A percentile compares a stretch with the other conserved stretches of the same genome.
Conservation (phyloP, 208 protist species). For the Leishmania arabica region DNA sequence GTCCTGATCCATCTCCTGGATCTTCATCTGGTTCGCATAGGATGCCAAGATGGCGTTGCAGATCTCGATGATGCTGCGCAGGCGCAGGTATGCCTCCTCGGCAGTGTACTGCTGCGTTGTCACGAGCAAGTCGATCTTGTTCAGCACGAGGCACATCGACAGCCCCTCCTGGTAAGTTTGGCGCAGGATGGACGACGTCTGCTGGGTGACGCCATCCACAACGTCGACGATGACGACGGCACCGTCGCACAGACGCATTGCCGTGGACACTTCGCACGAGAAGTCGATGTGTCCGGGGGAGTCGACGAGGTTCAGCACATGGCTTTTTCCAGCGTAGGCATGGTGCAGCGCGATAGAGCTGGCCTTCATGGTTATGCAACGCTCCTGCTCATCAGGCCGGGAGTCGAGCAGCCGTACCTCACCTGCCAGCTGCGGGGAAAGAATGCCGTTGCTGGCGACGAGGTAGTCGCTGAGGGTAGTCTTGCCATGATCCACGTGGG, state of each 20-base stretch:
- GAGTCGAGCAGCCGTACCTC: slow-evolving; percentile 98
- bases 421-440: slow-evolving; percentile 96
- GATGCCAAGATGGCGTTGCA: slow-evolving; percentile 89
- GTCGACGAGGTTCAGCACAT: slow-evolving; percentile 98
- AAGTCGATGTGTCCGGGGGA: slow-evolving; percentile 99
- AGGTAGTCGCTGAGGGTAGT: slow-evolving; percentile 98
- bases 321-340: slow-evolving; percentile 48
- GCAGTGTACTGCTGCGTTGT: slow-evolving; percentile 92
- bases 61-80: slow-evolving; percentile 95
- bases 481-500: slow-evolving; percentile 99
- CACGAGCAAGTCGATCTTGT: slow-evolving; percentile 99
- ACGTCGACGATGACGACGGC: slow-evolving; percentile 98
- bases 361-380: slow-evolving; percentile 99
- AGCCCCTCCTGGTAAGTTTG: slow-evolving; percentile 97
- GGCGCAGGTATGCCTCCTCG: slow-evolving; percentile 91
- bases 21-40: slow-evolving; percentile 83
- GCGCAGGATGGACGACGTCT: slow-evolving; percentile 94
- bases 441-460: slow-evolving; percentile 97
- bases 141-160: slow-evolving; percentile 96
- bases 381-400: slow-evolving; percentile 97
- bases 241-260: slow-evolving; percentile 97
- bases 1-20: slow-evolving; percentile 83
- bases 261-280: slow-evolving; percentile 96
- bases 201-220: slow-evolving; percentile 98
- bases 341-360: slow-evolving; percentile 96